These are phyloP conservation scores for Croton laevigatus DNA, from an alignment of 441 rosid species.

Conservation along the genomic window DNA sequence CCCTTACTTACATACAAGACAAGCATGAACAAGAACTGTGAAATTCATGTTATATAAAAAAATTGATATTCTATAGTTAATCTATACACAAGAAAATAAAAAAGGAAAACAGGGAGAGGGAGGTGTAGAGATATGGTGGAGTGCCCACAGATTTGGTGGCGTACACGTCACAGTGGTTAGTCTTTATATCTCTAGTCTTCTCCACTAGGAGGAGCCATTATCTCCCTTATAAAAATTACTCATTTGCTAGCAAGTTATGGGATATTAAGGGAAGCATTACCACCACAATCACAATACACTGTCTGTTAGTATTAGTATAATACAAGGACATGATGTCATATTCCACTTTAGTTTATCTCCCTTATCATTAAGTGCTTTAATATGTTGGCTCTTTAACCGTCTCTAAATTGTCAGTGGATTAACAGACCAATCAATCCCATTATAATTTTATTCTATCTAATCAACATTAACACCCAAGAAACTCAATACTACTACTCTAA, in stretches of 20 bases:
- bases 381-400: slow-evolving; percentile 10
- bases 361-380: slow-evolving; percentile 34
- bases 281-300: slow-evolving; percentile 25
- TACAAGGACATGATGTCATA: slow-evolving; percentile 36
- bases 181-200: slow-evolving; percentile 27
- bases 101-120: not conserved
- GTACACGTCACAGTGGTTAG: slow-evolving; percentile 45
- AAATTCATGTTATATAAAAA: no score
- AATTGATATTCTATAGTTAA: no score
- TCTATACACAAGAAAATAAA: not conserved
- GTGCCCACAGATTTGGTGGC: slow-evolving; percentile 53
- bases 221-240: not conserved
- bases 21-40: no score
- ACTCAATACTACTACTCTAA: not conserved
- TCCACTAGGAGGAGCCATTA: slow-evolving; percentile 40
- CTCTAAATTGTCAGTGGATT: slow-evolving; percentile 18
- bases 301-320: slow-evolving; percentile 22
- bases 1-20: no score
- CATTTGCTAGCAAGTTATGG: not conserved
- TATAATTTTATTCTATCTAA: not conserved
- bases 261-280: not conserved
- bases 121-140: slow-evolving; percentile 32
- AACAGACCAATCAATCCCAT: slow-evolving; percentile 15
- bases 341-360: slow-evolving; percentile 41
- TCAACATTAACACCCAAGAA: slow-evolving; percentile 17